A percentile compares a stretch with the other conserved stretches of the same genome.
Conservation (phyloP, 2,329 filamentous ascomycete genomes). For the Kalmusia sp. region DNA sequence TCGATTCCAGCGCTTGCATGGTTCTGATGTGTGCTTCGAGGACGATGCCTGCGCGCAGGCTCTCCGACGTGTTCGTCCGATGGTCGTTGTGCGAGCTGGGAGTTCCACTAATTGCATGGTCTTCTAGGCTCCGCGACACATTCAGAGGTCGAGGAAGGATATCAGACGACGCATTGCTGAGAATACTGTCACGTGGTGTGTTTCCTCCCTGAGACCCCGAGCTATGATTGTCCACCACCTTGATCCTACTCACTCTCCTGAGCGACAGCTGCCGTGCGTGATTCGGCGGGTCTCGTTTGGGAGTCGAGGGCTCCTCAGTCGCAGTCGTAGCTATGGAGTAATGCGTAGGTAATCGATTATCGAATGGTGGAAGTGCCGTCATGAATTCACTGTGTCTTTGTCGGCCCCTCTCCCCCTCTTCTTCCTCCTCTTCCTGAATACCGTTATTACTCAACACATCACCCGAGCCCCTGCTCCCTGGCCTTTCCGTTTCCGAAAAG, state of each 20-base stretch:
- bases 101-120: neutral
- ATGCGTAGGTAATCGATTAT: slow-evolving; percentile 15
- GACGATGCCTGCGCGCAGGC: slow-evolving; percentile 34
- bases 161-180: slow-evolving; percentile 17
- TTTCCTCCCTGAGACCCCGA: slow-evolving; percentile 16
- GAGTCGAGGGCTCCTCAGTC: neutral
- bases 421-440: slow-evolving; percentile 14
- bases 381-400: slow-evolving; percentile 2
- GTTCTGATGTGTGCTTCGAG: slow-evolving; percentile 38
- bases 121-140: slow-evolving; percentile 7
- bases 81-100: slow-evolving; percentile 14
- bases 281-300: slow-evolving; percentile 12
- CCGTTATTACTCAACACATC: neutral
- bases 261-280: slow-evolving; percentile 33
- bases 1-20: slow-evolving; percentile 34
- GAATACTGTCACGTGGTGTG: slow-evolving; percentile 26
- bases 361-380: slow-evolving; percentile 23
- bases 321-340: slow-evolving; percentile 13
- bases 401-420: slow-evolving; percentile 19
- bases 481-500: slow-evolving; percentile 12
- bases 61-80: slow-evolving; percentile 32
- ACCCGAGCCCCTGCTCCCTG: slow-evolving; percentile 1
- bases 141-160: slow-evolving; percentile 5
- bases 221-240: slow-evolving; percentile 28
- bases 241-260: slow-evolving; percentile 27